phyloP scores from a whole-genome alignment of 2,329 filamentous ascomycete species.

The Helotiales sp. region DNA sequence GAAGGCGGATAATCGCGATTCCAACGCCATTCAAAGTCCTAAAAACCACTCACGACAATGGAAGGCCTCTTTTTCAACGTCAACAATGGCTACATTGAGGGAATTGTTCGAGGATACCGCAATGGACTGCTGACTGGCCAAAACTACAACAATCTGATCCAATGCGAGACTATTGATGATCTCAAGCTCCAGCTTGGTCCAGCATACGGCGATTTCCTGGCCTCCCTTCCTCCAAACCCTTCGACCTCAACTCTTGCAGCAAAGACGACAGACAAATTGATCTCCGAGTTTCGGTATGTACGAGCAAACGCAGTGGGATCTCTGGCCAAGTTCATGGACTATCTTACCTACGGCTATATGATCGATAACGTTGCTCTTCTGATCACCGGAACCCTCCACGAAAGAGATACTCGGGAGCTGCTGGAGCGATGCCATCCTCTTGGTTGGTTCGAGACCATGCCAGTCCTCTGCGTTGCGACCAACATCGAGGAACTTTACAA shows the following conservation, averaged over 20 bases:
- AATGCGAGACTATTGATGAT: conserved; percentile 98
- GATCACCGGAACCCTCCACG: conserved; percentile 96
- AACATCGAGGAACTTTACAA: conserved; percentile 99
- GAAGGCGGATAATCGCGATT: background rate
- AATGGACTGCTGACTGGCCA: conserved; percentile 88
- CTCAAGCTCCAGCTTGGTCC: conserved; percentile 97
- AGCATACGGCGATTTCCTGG: conserved; percentile 95
- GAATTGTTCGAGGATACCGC: conserved; percentile 75
- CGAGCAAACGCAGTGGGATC: conserved; percentile 92
- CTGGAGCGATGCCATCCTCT: conserved; percentile 95
- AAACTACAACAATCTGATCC: conserved; percentile 94
- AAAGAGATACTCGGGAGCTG: conserved; percentile 93
- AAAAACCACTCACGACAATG: conserved; percentile 55
- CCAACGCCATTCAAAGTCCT: background rate
- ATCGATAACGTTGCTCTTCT: conserved; percentile 98
- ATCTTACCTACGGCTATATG: conserved; percentile 99
- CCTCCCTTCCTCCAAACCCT: conserved; percentile 90
- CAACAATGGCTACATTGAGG: conserved; percentile 75
- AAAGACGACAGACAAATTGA: conserved; percentile 97
- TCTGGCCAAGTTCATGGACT: conserved; percentile 94
- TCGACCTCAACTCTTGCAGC: conserved; percentile 93
- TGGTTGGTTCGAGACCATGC: conserved; percentile 99
- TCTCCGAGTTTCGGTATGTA: conserved; percentile 95
- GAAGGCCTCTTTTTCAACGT: conserved; percentile 95
- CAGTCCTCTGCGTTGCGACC: conserved; percentile 94